Evolutionary conservation across 192 early-diverging fungal genomes (phyloP).

Genomic region (Globomyces pollinis-pini): DNA sequence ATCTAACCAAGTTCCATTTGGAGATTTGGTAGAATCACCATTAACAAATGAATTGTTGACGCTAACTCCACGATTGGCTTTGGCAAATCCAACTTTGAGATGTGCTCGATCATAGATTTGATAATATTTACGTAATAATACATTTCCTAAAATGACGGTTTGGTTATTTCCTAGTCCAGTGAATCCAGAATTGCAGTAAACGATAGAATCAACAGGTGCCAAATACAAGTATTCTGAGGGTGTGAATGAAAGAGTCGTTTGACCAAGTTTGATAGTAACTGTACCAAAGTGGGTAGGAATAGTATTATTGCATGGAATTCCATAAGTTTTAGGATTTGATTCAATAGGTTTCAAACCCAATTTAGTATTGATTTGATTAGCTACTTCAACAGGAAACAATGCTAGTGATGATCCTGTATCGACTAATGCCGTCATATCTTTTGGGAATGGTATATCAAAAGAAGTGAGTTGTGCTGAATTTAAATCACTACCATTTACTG

Average conservation of each 20-base stretch:
- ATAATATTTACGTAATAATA: neutral
- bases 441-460: neutral
- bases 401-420: neutral
- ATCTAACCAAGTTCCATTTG: neutral
- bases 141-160: neutral
- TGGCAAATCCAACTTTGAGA: slow-evolving; percentile 16
- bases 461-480: too few species aligned
- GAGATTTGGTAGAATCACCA: neutral
- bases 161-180: neutral
- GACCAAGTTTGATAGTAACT: neutral
- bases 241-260: neutral
- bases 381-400: neutral
- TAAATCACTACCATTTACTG: too few species aligned
- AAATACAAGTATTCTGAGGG: neutral
- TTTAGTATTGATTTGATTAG: neutral
- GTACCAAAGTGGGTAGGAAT: neutral
- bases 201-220: neutral
- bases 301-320: slow-evolving; percentile 4
- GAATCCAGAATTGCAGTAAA: neutral
- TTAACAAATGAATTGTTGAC: neutral
- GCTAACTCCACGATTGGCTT: neutral
- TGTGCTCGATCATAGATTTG: neutral
- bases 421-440: neutral
- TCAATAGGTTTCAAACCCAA: neutral
- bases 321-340: neutral